Evolutionary conservation across 2,329 filamentous ascomycete genomes (phyloP), one percentile per base, ranked within the genome.

Genomic region (Zymoseptoria tritici): DNA sequence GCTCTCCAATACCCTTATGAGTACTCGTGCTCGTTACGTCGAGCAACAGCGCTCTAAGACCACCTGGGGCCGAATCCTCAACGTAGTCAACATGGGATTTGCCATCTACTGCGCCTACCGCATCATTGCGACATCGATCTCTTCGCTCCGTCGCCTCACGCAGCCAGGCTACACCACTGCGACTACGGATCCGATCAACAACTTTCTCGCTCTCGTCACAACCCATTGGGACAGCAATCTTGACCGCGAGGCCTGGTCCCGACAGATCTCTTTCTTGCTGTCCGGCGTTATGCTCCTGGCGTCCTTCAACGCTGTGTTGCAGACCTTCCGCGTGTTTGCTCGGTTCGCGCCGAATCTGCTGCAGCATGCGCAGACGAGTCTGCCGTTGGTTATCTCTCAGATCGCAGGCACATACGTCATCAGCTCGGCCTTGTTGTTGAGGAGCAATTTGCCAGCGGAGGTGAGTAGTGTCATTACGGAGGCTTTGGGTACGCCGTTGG

Each of bases 351-450:
- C 90, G 0, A 68, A 73, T n/a, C 74, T 93, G n/a, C 77, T 91
- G 9, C 84, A 86, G 64, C 87, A 88, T 66, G 85, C 86, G 4
- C 88, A 89, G 70, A 88, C 88, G 9, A 91, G 91, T 69, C 80
- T 94, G 42, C 89, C 91, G 1, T 81, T 96, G 11, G 80, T 91
- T 51, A 85, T 93, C 42, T 88, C 86, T 4, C 91, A 96, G 74
- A 85, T 95, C 52, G 85, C 85, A 1, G 91, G 89, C 1, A 91
- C 90, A 1, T 95, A 96, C 71, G 90, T 95, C 57, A 91, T 96
- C 68, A 88, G 85, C 60, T 87, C 88, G 1, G 88, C 89, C 2
- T 76, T 96, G 65, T 79, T 96, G 60, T 78, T 96, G 53, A 77
- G 91, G 55, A 89, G 88, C 66, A 93, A 91, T 72, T 78, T 96